A percentile compares a stretch with the other conserved stretches of the same genome.
These are phyloP conservation scores for Vigna unguiculata DNA, from an alignment of 306 rosid species.

Conservation along the genomic window DNA sequence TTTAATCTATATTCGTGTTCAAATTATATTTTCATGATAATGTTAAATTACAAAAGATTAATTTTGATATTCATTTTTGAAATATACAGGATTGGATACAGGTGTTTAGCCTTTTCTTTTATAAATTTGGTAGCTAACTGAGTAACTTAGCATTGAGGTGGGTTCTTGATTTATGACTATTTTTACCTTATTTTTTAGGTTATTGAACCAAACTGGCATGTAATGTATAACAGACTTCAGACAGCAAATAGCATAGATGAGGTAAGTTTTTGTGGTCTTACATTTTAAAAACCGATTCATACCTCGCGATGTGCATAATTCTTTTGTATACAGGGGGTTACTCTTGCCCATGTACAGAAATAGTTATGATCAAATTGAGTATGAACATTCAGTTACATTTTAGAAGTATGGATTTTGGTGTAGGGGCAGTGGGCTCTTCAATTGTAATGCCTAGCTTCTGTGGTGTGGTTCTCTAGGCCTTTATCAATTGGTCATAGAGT, in stretches of 20 bases:
- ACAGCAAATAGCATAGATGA: conserved; percentile 95
- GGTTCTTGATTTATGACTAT: conserved; percentile 31
- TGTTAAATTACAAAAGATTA: conserved; percentile 26
- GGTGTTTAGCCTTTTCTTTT: conserved; percentile 22
- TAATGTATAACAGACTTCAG: conserved; percentile 87
- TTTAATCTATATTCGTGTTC: conserved; percentile 19
- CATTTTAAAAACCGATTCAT: conserved; percentile 31
- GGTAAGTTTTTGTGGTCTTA: conserved; percentile 51
- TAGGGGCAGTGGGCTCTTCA: not conserved
- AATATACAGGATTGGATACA: conserved; percentile 1
- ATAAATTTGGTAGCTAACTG: conserved; percentile 39
- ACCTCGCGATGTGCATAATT: conserved; percentile 14
- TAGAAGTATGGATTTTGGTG: not conserved
- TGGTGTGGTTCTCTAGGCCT: not conserved
- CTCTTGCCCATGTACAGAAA: not conserved
- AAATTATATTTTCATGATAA: conserved; percentile 14
- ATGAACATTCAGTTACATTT: not conserved
- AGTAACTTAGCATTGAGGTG: conserved; percentile 30
- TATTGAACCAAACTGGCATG: conserved; percentile 96
- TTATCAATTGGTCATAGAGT: not conserved
- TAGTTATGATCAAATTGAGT: not conserved
- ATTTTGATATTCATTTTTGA: not conserved
- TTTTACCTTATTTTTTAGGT: conserved; percentile 61
- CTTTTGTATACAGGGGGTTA: not conserved
- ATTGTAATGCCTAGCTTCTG: not conserved